Evolutionary conservation across 306 rosid genomes (phyloP).

Genomic region (Heteromeles arbutifolia): DNA sequence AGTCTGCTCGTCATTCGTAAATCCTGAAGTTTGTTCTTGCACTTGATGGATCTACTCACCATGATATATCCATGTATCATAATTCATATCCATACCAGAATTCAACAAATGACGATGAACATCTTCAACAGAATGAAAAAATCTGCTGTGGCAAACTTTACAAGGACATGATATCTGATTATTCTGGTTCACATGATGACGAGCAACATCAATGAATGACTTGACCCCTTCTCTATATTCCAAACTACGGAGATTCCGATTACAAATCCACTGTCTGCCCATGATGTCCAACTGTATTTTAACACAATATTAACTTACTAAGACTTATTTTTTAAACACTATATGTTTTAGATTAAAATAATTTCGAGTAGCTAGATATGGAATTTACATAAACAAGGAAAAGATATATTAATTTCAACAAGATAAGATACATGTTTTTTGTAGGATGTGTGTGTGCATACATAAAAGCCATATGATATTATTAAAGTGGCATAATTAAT

Average conservation of each 20-base stretch:
- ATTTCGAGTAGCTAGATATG: no score
- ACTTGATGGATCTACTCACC: background rate
- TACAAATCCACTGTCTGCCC: background rate
- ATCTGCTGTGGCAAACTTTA: background rate
- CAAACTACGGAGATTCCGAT: background rate
- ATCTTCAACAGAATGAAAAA: no score
- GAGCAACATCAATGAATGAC: background rate
- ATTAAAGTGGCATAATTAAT: no score
- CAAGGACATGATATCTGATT: background rate
- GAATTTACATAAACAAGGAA: no score
- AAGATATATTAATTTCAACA: no score
- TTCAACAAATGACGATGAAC: background rate
- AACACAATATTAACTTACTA: no score
- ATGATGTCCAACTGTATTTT: background rate
- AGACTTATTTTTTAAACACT: no score
- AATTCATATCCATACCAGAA: background rate
- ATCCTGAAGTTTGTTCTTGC: background rate
- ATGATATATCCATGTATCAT: background rate
- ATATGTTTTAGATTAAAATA: no score
- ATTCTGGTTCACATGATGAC: background rate
- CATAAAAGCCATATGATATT: no score
- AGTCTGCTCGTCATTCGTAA: background rate
- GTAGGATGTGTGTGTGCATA: no score
- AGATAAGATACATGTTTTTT: no score
- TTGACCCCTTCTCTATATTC: background rate